Evolutionary conservation across 345 rosid species (phyloP), one percentile per base, ranked within the genome.

Genomic region (Murraya paniculata): DNA sequence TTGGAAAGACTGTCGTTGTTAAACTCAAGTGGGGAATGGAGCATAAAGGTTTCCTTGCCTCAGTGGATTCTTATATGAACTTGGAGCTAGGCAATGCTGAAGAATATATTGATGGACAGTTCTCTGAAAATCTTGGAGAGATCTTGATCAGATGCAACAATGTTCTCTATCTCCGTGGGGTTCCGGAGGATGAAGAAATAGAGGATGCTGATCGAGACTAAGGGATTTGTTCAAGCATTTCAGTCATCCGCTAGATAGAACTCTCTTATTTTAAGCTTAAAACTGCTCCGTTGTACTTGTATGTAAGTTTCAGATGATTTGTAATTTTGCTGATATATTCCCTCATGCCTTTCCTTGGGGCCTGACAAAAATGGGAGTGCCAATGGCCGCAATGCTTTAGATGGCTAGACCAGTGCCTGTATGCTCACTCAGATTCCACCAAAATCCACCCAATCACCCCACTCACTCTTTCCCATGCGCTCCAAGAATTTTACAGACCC

Each of bases 21-120:
- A 75, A 75, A 64, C 78, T 75, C 71, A 75, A 75, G 61, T 75
- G 78, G 78, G 78, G 78, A 64, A 75, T 75, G 78, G 78, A 75
- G 71, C 64, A 75, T 31, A 75, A 75, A 75, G 78, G 97, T 73
- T 93, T 91, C 81, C 97, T 95, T 64, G 98, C 95, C 66, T 95
- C 98, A 1, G 95, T 93, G 76, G 98, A 95, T 87, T 91, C 98
- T 24, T 95, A 93, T 91, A 95, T 95, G 98, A 95, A 95, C 89
- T 82, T 95, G 81, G 86, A 93, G 99, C 87, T 93, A 8, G 99
- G 94, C 61, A 95, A 92, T 82, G 83, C 99, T 1, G 97, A 95
- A 81, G 99, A 95, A 66, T 93, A 79, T 82, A 86, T 93, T 0
- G 99, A 93, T 35, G 98, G 99, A 22, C 93, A 92, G 72, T 82